phyloP scores from a whole-genome alignment of 164 flowering plant genomes.

The Cinnamomum chago region DNA sequence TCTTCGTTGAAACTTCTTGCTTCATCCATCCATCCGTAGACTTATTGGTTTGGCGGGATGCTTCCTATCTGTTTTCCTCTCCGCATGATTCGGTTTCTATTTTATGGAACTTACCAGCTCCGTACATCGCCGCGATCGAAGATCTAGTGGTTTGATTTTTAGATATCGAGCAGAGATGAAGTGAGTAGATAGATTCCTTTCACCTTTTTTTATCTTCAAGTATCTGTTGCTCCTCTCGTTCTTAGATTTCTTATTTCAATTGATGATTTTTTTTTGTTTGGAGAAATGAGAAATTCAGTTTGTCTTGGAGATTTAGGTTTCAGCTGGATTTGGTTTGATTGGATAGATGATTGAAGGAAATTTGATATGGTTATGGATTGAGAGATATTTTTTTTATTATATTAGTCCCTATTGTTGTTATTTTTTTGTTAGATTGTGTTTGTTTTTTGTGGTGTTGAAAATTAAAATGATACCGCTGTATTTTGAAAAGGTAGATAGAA shows the following conservation, averaged over 20 bases:
- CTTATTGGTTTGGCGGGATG: not conserved
- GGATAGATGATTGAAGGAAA: too few relatives aligned
- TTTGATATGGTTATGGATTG: too few relatives aligned
- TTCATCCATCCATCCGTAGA: not conserved
- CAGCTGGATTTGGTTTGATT: not conserved
- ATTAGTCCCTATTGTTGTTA: too few relatives aligned
- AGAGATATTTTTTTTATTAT: too few relatives aligned
- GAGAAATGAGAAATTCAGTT: not conserved
- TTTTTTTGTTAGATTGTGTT: too few relatives aligned
- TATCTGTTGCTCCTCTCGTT: not conserved
- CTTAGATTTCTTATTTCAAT: not conserved
- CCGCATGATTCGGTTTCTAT: not conserved
- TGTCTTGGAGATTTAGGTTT: not conserved
- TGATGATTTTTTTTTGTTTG: not conserved
- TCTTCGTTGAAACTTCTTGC: not conserved
- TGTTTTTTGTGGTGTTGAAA: too few relatives aligned
- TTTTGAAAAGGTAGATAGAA: too few relatives aligned
- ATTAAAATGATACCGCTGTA: too few relatives aligned
- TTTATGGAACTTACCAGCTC: not conserved
- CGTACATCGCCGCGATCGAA: not conserved
- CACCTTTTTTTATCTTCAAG: not conserved
- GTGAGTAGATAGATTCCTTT: too few relatives aligned
- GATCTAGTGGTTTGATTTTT: not conserved
- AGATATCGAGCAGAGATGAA: constrained; percentile 1
- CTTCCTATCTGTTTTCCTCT: not conserved